These are phyloP conservation scores for Ceratobasidium sp. DNA, from an alignment of 1,284 basidiomycete genomes.

Conservation along the genomic window DNA sequence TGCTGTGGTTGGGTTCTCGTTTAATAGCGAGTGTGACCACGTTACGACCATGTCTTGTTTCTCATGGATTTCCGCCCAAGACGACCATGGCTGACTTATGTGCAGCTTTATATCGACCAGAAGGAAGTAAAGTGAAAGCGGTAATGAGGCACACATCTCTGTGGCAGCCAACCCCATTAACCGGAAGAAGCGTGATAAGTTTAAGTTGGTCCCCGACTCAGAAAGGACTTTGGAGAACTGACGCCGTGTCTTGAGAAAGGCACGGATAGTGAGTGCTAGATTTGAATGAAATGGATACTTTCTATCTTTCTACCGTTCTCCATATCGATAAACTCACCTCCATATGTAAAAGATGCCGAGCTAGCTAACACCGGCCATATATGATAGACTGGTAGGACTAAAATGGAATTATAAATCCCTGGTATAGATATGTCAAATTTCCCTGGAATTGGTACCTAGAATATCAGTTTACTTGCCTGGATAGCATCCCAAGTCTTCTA, in stretches of 20 bases:
- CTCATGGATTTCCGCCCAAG: neutral
- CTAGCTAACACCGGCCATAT: slow-evolving; percentile 12
- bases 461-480: neutral
- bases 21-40: neutral
- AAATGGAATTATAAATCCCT: neutral
- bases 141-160: slow-evolving; percentile 5
- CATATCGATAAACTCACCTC: neutral
- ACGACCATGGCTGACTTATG: neutral
- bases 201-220: slow-evolving; percentile 1
- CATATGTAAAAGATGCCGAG: slow-evolving; percentile 9
- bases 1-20: neutral
- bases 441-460: too few relatives aligned
- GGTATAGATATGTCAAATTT: neutral
- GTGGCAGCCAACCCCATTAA: slow-evolving; percentile 17
- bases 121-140: slow-evolving; percentile 2
- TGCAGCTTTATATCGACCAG: neutral
- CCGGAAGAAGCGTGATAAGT: slow-evolving; percentile 19
- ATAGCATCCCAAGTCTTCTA: slow-evolving; percentile 41
- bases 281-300: neutral
- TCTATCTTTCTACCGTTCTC: neutral
- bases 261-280: slow-evolving; percentile 34
- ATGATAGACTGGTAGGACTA: neutral
- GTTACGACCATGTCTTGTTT: neutral
- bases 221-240: slow-evolving; percentile 16
- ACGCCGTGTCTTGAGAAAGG: slow-evolving; percentile 27